phyloP scores from a whole-genome alignment of 2,329 filamentous ascomycete genomes.

The Sphaceloma murrayae region DNA sequence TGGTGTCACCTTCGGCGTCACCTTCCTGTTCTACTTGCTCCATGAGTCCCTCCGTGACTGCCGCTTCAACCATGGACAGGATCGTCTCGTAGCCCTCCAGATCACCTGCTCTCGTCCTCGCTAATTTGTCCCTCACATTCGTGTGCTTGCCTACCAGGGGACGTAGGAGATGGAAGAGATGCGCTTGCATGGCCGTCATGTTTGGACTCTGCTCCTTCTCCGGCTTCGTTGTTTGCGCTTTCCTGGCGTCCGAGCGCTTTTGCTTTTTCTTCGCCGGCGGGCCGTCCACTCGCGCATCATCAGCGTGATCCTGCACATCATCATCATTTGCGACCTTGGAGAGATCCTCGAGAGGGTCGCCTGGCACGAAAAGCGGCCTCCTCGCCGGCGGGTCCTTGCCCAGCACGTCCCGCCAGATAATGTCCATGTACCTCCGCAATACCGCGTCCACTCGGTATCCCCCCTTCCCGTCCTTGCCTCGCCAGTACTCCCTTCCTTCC shows the following conservation, averaged over 20 bases:
- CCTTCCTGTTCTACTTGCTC: conserved; percentile 42
- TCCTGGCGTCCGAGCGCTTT: conserved; percentile 30
- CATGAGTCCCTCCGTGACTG: conserved; percentile 60
- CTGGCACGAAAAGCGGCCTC: conserved; percentile 62
- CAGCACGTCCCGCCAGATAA: conserved; percentile 70
- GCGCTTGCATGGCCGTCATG: conserved; percentile 72
- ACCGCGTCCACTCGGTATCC: conserved; percentile 87
- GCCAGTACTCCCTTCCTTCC: conserved; percentile 77
- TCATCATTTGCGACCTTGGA: conserved; percentile 6
- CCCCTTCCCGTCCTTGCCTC: conserved; percentile 64
- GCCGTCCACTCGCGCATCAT: conserved; percentile 32
- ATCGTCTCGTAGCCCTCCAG: conserved; percentile 69
- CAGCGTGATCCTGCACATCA: conserved; percentile 36
- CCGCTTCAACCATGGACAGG: conserved; percentile 62
- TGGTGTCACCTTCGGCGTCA: conserved; percentile 23
- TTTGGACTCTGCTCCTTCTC: conserved; percentile 44
- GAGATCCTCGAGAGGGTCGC: conserved; percentile 37
- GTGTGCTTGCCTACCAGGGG: conserved; percentile 73
- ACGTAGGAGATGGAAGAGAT: conserved; percentile 84
- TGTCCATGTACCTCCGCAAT: conserved; percentile 79
- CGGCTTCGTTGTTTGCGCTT: conserved; percentile 34
- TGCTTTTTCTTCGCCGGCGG: conserved; percentile 39
- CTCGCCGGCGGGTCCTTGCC: conserved; percentile 55
- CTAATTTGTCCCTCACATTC: conserved; percentile 76
- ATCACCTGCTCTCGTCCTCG: conserved; percentile 57